A percentile compares a stretch with the other conserved stretches of the same genome.
These are phyloP conservation scores for Ampelocalamus luodianensis DNA, from an alignment of 176 grass and related monocot genomes.

Conservation along the genomic window DNA sequence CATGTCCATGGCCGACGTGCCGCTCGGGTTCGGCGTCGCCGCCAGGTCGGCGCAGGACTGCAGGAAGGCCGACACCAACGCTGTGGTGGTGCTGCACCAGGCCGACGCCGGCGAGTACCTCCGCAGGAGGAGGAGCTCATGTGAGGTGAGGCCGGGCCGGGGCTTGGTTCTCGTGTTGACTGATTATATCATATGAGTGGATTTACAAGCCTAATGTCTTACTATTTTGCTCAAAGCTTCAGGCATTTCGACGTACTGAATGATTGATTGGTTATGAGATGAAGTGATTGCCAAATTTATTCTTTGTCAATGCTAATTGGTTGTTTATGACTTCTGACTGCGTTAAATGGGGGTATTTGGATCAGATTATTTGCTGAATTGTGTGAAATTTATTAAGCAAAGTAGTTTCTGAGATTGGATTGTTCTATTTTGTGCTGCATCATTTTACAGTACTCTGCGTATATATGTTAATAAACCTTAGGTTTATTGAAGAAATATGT, in stretches of 20 bases:
- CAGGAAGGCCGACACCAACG: slow-evolving; percentile 79
- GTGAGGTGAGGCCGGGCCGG: slow-evolving; percentile 48
- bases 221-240: neutral
- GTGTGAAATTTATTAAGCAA: neutral
- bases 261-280: slow-evolving; percentile 27
- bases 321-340: neutral
- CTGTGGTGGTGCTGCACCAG: slow-evolving; percentile 78
- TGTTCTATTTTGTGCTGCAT: neutral
- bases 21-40: slow-evolving; percentile 75
- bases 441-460: no score
- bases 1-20: slow-evolving; percentile 84
- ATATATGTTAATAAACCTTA: neutral
- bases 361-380: slow-evolving; percentile 9
- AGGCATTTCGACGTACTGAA: neutral
- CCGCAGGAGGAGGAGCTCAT: slow-evolving; percentile 78
- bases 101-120: slow-evolving; percentile 36
- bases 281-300: neutral
- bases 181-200: neutral
- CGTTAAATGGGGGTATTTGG: neutral
- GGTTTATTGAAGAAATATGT: neutral
- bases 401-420: neutral
- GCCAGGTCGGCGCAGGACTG: slow-evolving; percentile 77
- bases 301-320: neutral
- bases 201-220: neutral
- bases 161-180: neutral